A percentile compares a stretch with the other conserved stretches of the same genome.
These are phyloP conservation scores for Dactylellina haptotyla DNA, from an alignment of 2,329 filamentous ascomycete genomes.

Conservation along the genomic window DNA sequence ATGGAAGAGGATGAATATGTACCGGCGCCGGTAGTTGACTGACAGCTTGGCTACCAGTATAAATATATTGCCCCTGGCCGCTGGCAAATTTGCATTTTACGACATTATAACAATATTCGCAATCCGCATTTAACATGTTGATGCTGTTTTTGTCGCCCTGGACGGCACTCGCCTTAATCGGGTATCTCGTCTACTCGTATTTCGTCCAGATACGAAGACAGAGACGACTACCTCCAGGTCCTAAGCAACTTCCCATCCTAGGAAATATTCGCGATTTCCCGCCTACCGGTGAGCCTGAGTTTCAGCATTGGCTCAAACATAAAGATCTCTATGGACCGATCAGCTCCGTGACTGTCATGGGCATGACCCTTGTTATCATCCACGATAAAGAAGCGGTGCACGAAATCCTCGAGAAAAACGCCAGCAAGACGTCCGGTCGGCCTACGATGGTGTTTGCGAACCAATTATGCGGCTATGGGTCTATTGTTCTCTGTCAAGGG, in stretches of 20 bases:
- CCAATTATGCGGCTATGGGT: slow-evolving; percentile 58
- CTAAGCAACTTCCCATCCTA: slow-evolving; percentile 64
- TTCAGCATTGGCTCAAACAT: slow-evolving; percentile 63
- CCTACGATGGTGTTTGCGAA: slow-evolving; percentile 58
- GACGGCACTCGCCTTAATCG: background rate
- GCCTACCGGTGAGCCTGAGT: slow-evolving; percentile 60
- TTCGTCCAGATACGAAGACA: slow-evolving; percentile 34
- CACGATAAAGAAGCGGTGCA: slow-evolving; percentile 59
- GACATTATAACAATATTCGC: background rate
- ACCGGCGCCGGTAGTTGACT: too few relatives aligned
- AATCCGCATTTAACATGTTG: background rate
- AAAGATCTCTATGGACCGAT: slow-evolving; percentile 63
- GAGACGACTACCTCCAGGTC: slow-evolving; percentile 65
- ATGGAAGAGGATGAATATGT: too few relatives aligned
- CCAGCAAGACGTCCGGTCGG: slow-evolving; percentile 60
- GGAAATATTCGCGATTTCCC: slow-evolving; percentile 67
- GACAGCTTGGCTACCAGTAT: too few relatives aligned
- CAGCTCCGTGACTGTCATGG: slow-evolving; percentile 61
- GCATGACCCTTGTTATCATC: slow-evolving; percentile 61
- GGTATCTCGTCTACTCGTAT: slow-evolving; percentile 10
- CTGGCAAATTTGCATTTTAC: background rate
- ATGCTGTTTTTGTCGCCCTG: background rate
- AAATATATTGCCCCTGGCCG: background rate
- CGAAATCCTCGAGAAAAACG: slow-evolving; percentile 59
- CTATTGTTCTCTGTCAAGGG: slow-evolving; percentile 55